Evolutionary conservation across 2,329 filamentous ascomycete genomes (phyloP), one percentile per base, ranked within the genome.

Genomic region (Exophiala sp.): DNA sequence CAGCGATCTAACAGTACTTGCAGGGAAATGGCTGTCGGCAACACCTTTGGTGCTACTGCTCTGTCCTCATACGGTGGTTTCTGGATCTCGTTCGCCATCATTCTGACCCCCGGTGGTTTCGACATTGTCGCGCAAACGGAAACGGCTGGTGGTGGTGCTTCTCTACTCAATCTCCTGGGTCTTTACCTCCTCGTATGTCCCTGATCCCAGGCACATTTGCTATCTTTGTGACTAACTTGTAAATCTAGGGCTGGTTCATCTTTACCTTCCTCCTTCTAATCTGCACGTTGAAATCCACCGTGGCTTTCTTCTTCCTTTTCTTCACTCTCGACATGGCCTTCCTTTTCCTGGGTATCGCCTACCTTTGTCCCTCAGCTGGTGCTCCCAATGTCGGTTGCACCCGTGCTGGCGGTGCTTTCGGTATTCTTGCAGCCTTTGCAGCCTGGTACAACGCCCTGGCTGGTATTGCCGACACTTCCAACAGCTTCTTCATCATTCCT

Each of bases 401-500:
- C 64, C 87, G 85, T 70, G 82, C 86, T 3, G 89, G 87, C 59
- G 90, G 89, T 49, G 78, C 84, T 57, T 92, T 94, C 67, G 89
- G 89, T n/a, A 78, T 94, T 58, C 65, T 94, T 5, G 84, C 89
- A 1, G 87, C 89, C 0, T 94, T 95, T 68, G 67, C 89, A 52
- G 89, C 89, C 3, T 95, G 89, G 89, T 95, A 92, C 73, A 91
- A 90, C 41, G 89, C 89, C 35, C 78, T 92, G 56, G 88, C 88
- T 48, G 89, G 89, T 82, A 82, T 94, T 54, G 86, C 87, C 58
- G 89, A 94, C 63, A 71, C 66, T 48, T 74, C 69, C 63, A 79
- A 79, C 66, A 94, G 89, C 78, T 96, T 96, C 84, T 94, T 96
- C 79, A 80, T 94, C 71, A 84, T 95, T 58, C 92, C 91, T 47